Conservation (phyloP, 306 rosid genomes). For the Cucurbita maxima region DNA sequence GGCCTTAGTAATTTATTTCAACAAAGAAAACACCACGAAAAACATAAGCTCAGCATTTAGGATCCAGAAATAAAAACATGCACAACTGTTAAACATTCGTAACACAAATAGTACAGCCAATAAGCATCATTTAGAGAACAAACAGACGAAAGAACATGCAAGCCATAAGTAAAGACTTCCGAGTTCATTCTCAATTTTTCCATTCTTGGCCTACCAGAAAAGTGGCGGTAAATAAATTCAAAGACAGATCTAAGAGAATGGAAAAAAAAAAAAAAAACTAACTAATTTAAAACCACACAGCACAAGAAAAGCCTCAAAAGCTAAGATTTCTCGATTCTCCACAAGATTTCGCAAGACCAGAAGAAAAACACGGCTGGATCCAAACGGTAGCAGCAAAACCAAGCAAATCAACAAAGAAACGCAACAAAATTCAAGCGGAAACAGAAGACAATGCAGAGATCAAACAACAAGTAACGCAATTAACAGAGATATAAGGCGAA, state of each 20-base stretch:
- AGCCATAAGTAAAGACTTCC: neutral
- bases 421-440: neutral
- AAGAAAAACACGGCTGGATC: neutral
- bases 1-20: neutral
- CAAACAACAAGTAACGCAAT: neutral
- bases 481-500: neutral
- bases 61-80: neutral
- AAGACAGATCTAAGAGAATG: neutral
- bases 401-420: neutral
- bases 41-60: neutral
- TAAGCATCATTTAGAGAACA: neutral
- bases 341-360: neutral
- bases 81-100: neutral
- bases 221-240: neutral
- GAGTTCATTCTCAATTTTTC: neutral
- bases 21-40: neutral
- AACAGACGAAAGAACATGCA: neutral
- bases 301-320: neutral
- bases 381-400: neutral
- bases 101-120: neutral
- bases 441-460: neutral
- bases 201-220: neutral
- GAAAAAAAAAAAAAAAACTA: neutral
- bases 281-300: neutral
- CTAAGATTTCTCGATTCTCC: neutral